Conservation (phyloP, 805 yeast species). For the Candida hungchunana region DNA sequence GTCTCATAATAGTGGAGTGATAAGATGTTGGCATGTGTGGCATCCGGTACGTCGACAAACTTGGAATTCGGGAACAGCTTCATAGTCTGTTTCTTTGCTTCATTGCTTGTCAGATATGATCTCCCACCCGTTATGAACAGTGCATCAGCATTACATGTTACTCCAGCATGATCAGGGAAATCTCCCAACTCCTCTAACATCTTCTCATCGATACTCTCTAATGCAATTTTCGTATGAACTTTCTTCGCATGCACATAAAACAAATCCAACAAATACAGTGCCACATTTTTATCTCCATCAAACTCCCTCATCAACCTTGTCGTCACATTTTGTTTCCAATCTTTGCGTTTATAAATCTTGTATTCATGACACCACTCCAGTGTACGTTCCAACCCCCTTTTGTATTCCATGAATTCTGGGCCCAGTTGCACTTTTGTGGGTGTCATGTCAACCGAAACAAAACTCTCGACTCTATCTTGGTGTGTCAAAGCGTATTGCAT, state of each 20-base stretch:
- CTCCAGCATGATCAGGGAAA: neutral
- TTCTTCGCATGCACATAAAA: constrained; percentile 14
- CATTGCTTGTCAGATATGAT: no score
- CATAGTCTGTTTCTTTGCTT: constrained; percentile 34
- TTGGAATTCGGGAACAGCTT: no score
- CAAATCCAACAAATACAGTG: constrained; percentile 18
- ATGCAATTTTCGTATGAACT: constrained; percentile 25
- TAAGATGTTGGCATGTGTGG: no score
- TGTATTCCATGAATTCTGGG: constrained; percentile 29
- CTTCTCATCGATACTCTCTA: constrained; percentile 15
- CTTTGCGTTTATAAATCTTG: neutral
- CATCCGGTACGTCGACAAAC: no score
- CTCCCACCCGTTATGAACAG: constrained; percentile 43
- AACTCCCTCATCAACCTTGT: constrained; percentile 1
- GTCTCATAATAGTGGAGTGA: no score
- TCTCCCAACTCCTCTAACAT: constrained; percentile 14
- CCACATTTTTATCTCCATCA: constrained; percentile 5
- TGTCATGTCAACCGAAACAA: constrained; percentile 46
- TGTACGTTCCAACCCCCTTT: constrained; percentile 6
- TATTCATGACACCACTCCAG: constrained; percentile 9
- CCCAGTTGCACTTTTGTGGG: constrained; percentile 35
- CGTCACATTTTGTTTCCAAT: no score
- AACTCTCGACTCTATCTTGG: constrained; percentile 34
- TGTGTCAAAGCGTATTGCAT: constrained; percentile 39
- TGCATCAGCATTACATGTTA: constrained; percentile 15